Base-by-base conservation (phyloP, 192 early-diverging fungal genomes). In the Haplosporangium gracile region DNA sequence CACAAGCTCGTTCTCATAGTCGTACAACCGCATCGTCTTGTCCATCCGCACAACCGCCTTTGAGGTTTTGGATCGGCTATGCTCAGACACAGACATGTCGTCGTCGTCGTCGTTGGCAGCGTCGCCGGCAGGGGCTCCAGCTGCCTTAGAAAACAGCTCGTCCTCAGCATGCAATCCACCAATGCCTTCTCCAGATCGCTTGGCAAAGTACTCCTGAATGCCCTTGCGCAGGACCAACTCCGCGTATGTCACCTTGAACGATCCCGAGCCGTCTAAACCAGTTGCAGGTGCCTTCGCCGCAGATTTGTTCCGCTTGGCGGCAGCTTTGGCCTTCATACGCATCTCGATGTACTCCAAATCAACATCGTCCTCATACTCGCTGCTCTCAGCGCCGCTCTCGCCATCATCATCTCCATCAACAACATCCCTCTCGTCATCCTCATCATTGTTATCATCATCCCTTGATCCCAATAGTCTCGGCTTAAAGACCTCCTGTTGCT, bases 131-230 rank as follows among this genome's bases (percentile, higher is more conserved):
- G 60, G 49, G 16, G 49, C 20, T 18, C 49, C 49, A 51, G 16
- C 18, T 8, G 57, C 47, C 4, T 39, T 55, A 10, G n/a, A 10
- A 38, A 79, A 85, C 10, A 85, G 47, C n/a, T 76, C 73, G 7
- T 80, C 79, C 15, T 68, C 84, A 7, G 84, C 84, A 39, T 60
- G 34, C 1, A 73, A n/a, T 22, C 84, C 84, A 11, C 84, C 84
- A 29, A 86, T 86, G 15, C 84, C 84, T 20, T 86, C 79, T 36
- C 84, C 84, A 36, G 84, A 81, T 8, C 36, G 49, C 20, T 55
- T 76, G 16, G 78, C 78, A 76, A 86, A 86, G 45, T 86, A 86
- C 26, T 78, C 71, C 47, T 81, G 79, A 32, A 86, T 86, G 4
- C 84, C 84, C 29, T 69, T 11, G 1, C 79, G 75, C n/a, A 86